Evolutionary conservation across 2,329 filamentous ascomycete species (phyloP), one percentile per base, ranked within the genome.

Genomic region (Fusarium sp.): DNA sequence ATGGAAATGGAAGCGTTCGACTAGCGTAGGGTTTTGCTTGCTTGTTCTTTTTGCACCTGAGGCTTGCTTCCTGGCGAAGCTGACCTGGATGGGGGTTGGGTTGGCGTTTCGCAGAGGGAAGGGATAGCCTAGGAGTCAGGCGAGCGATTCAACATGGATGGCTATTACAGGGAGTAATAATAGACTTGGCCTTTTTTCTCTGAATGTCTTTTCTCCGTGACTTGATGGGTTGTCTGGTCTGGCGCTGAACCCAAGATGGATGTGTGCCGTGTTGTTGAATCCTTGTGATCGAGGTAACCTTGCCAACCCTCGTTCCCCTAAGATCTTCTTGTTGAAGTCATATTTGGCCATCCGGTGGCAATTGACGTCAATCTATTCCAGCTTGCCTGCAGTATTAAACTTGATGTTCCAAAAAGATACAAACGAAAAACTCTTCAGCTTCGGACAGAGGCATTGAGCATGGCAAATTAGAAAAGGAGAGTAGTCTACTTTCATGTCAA

Each of bases 41-140:
- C 24, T 59, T 27, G 47, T 31, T 52, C 47, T 52, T 52, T 62
- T 70, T n/a, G 67, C 27, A 62, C 58, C 37, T 47, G 60, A 57
- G 62, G 74, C 69, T 71, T 78, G 74, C 69, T 73, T 78, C 72
- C 64, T 76, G 62, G 72, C 54, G 67, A 78, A 78, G 70, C 60
- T 62, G 37, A 61, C 72, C 70, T 67, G 20, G 24, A 64, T 68
- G 64, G 20, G 64, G 68, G 47, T 52, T 52, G 47, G 70, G 76
- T 69, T 78, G 76, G 74, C 67, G 68, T 78, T 77, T 67, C 69
- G 62, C 68, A 52, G 20, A 57, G 37, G 50, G 67, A 69, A 59
- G 63, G 67, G 50, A 68, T 58, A 74, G 64, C 67, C 20, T 50
- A 65, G 71, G 70, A 57, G 59, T 70, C 63, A 56, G 71, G 75